These are phyloP conservation scores for Solanum lignicaule DNA, from an alignment of 257 asterid species.

Conservation along the genomic window DNA sequence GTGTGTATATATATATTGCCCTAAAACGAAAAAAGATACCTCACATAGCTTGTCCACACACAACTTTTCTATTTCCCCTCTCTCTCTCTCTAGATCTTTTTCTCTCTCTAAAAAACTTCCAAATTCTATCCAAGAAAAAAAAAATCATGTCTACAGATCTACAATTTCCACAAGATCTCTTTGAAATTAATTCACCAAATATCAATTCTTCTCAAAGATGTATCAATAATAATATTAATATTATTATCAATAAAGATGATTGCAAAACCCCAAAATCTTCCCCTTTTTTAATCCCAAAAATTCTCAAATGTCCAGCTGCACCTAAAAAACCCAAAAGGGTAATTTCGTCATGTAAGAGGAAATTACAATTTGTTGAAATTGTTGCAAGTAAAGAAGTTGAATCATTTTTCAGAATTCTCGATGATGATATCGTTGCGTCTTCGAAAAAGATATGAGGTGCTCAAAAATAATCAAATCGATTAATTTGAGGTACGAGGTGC, in stretches of 20 bases:
- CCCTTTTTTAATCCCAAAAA: slow-evolving; percentile 28
- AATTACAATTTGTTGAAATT: slow-evolving; percentile 29
- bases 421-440: not conserved
- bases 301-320: slow-evolving; percentile 47
- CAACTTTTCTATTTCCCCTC: slow-evolving; percentile 6
- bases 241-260: not conserved
- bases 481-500: not conserved
- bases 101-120: not conserved
- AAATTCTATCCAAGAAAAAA: not conserved
- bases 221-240: not conserved
- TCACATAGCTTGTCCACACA: not conserved
- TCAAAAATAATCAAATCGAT: not conserved
- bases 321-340: slow-evolving; percentile 37
- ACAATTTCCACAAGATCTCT: slow-evolving; percentile 19
- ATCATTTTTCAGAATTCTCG: slow-evolving; percentile 11
- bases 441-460: not conserved
- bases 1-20: slow-evolving; percentile 13
- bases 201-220: not conserved
- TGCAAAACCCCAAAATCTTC: slow-evolving; percentile 47
- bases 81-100: not conserved
- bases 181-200: not conserved
- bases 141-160: slow-evolving; percentile 39
- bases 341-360: slow-evolving; percentile 35
- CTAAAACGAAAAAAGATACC: not conserved
- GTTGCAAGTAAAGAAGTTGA: slow-evolving; percentile 29